A percentile compares a stretch with the other conserved stretches of the same genome.
Evolutionary conservation across 1,139 yeast genomes (phyloP).

Genomic region (Blastobotrys indianensis): DNA sequence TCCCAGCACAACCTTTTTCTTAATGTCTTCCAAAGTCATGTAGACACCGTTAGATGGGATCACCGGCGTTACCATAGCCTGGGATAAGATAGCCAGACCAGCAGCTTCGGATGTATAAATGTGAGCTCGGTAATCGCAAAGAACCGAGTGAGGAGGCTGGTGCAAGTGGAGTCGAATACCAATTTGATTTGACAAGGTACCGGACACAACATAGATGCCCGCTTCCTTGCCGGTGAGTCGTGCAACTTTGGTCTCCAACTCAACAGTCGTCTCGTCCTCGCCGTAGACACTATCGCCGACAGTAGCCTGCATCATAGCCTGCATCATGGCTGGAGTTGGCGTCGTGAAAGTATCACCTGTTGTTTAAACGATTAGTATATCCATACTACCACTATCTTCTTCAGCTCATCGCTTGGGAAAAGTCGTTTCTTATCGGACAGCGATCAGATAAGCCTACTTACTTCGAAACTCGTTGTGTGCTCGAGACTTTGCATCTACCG

Average conservation of each 20-base stretch:
- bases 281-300: slow-evolving; percentile 85
- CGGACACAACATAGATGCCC: slow-evolving; percentile 79
- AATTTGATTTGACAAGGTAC: slow-evolving; percentile 86
- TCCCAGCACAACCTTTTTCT: slow-evolving; percentile 58
- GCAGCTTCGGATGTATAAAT: slow-evolving; percentile 84
- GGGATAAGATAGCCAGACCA: slow-evolving; percentile 82
- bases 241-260: slow-evolving; percentile 61
- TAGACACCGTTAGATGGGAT: slow-evolving; percentile 67
- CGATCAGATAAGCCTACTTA: background rate
- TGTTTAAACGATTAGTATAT: background rate
- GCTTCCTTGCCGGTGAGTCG: slow-evolving; percentile 74
- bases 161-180: slow-evolving; percentile 69
- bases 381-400: background rate
- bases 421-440: no score
- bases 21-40: slow-evolving; percentile 74
- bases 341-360: slow-evolving; percentile 78
- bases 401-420: no score
- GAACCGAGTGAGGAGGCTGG: slow-evolving; percentile 82
- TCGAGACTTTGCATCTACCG: slow-evolving; percentile 12
- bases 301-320: slow-evolving; percentile 54
- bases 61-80: slow-evolving; percentile 88
- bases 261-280: slow-evolving; percentile 68
- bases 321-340: slow-evolving; percentile 73
- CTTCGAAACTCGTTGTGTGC: slow-evolving; percentile 21
- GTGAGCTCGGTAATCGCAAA: slow-evolving; percentile 84